These are phyloP conservation scores for Boletus fagicola DNA, from an alignment of 768 basidiomycete genomes.

Conservation along the genomic window DNA sequence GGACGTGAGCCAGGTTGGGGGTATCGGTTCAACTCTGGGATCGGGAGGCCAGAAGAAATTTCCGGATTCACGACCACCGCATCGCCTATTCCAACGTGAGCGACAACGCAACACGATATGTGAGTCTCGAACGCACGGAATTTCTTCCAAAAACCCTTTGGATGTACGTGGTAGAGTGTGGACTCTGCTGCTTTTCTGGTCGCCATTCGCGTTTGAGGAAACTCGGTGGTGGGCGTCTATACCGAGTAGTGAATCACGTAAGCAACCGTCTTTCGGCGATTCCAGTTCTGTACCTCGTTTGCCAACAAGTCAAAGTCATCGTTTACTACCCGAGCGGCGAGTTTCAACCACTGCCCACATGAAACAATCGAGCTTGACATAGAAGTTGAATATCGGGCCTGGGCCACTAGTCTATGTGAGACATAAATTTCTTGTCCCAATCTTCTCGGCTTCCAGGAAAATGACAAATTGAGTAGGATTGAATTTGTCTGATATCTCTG, in stretches of 20 bases:
- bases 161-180: conserved; percentile 85
- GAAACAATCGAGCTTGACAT: background rate
- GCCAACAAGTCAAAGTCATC: no score
- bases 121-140: conserved; percentile 59
- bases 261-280: conserved; percentile 4
- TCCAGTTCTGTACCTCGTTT: background rate
- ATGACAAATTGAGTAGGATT: background rate
- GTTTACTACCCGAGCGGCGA: no score
- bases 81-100: conserved; percentile 56
- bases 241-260: conserved; percentile 12
- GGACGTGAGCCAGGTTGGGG: conserved; percentile 88
- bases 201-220: conserved; percentile 49
- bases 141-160: conserved; percentile 96
- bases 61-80: conserved; percentile 82
- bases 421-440: background rate
- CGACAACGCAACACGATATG: background rate
- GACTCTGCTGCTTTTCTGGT: conserved; percentile 81
- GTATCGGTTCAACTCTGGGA: conserved; percentile 68
- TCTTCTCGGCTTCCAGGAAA: background rate
- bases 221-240: background rate
- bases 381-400: no score
- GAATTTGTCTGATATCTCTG: conserved; percentile 4
- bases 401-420: background rate
- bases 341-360: no score
- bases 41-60: conserved; percentile 87